Conservation (phyloP, 2,329 filamentous ascomycete species). For the Xylaria sp. region DNA sequence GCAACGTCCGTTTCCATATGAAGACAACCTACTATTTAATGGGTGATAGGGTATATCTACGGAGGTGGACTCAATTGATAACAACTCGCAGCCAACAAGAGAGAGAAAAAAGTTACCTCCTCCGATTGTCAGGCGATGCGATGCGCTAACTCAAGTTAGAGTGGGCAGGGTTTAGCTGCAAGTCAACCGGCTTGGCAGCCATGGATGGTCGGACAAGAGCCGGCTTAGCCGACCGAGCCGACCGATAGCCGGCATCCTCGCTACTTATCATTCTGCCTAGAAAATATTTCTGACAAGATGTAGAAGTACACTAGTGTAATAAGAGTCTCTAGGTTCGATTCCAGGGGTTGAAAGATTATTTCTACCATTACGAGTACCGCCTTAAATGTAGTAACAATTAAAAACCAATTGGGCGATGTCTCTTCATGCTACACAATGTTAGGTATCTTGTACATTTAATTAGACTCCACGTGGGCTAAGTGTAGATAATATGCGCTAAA, state of each 20-base stretch:
- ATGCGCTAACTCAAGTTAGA: background rate
- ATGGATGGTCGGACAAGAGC: conserved; percentile 4
- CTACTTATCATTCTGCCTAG: background rate
- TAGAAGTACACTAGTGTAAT: no score
- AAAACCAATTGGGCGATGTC: no score
- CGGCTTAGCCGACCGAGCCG: conserved; percentile 32
- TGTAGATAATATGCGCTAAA: no score
- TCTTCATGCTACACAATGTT: no score
- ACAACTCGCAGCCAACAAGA: background rate
- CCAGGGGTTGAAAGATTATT: no score
- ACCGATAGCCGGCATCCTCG: conserved; percentile 20
- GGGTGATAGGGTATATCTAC: background rate
- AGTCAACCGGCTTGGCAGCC: conserved; percentile 31
- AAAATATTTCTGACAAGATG: no score
- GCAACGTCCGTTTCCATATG: background rate
- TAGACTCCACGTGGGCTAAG: no score
- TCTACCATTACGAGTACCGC: no score
- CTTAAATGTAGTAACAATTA: no score
- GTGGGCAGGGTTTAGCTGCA: conserved; percentile 29
- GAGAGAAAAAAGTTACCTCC: background rate
- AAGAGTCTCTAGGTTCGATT: no score
- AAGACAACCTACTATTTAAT: background rate
- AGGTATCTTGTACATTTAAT: no score
- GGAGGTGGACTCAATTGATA: background rate
- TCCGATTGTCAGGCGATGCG: background rate